Evolutionary conservation across 495 filamentous ascomycete genomes (phyloP).

Genomic region (Clavariopsis aquatica): DNA sequence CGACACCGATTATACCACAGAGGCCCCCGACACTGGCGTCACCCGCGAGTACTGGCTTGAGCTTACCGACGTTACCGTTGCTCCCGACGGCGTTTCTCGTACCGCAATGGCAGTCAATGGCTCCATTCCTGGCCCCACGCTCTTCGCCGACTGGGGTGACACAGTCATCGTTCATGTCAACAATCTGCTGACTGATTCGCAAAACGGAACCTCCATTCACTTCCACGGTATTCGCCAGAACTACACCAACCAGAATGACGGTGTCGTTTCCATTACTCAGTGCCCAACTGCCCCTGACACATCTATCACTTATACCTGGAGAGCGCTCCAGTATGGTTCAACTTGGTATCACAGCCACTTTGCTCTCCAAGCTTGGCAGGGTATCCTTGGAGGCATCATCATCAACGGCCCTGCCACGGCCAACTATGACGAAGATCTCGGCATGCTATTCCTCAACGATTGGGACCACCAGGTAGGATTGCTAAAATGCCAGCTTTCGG

Average conservation of each 20-base stretch:
- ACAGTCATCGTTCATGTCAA: constrained; percentile 36
- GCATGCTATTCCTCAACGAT: constrained; percentile 52
- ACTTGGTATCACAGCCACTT: constrained; percentile 48
- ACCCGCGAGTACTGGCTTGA: constrained; percentile 48
- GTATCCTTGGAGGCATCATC: constrained; percentile 45
- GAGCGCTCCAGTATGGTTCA: constrained; percentile 41
- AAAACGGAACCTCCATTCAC: constrained; percentile 47
- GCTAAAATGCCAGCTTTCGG: background rate
- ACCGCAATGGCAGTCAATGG: constrained; percentile 41
- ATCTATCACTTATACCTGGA: constrained; percentile 43
- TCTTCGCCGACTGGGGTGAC: constrained; percentile 41
- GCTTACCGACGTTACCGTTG: constrained; percentile 48
- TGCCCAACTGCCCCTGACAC: constrained; percentile 47
- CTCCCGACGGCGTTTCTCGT: constrained; percentile 54
- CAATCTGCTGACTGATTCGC: constrained; percentile 39
- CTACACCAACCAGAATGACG: constrained; percentile 51
- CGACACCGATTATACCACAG: constrained; percentile 39
- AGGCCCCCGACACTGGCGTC: constrained; percentile 24
- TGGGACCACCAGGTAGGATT: constrained; percentile 45
- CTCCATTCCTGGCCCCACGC: constrained; percentile 33
- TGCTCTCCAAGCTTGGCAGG: constrained; percentile 45
- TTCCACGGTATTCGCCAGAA: constrained; percentile 53
- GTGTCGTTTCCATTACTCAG: constrained; percentile 50
- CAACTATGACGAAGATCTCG: constrained; percentile 56
- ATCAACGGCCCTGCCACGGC: constrained; percentile 54